phyloP scores from a whole-genome alignment of 2,329 filamentous ascomycete genomes.

The Diplocarpon rosae region DNA sequence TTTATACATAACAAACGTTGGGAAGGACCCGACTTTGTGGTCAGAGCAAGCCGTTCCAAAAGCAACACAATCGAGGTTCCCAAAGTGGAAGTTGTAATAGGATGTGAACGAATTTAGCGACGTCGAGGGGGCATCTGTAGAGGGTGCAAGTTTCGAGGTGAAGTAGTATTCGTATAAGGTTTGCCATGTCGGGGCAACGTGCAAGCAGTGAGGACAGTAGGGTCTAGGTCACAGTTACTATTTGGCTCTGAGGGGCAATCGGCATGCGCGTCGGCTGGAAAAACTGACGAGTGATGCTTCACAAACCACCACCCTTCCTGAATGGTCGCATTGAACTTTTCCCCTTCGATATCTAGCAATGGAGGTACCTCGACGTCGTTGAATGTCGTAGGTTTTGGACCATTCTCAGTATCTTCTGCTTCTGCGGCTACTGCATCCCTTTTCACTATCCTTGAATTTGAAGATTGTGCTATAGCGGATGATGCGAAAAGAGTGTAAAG shows the following conservation, averaged over 20 bases:
- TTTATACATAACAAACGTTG: slow-evolving; percentile 70
- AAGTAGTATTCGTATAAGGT: slow-evolving; percentile 84
- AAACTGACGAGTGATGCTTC: slow-evolving; percentile 27
- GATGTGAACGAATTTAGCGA: slow-evolving; percentile 53
- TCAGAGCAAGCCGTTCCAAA: slow-evolving; percentile 67
- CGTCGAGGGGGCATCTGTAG: slow-evolving; percentile 33
- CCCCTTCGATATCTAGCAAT: slow-evolving; percentile 36
- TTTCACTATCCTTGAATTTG: slow-evolving; percentile 10
- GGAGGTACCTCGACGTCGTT: slow-evolving; percentile 41
- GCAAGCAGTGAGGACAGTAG: slow-evolving; percentile 24
- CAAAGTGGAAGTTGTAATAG: slow-evolving; percentile 87
- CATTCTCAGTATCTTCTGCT: slow-evolving; percentile 22
- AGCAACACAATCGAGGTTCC: slow-evolving; percentile 72
- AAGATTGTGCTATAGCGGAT: slow-evolving; percentile 15
- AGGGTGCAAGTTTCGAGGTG: slow-evolving; percentile 61
- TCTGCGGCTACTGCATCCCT: slow-evolving; percentile 6
- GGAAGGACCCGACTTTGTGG: slow-evolving; percentile 58
- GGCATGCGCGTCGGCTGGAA: background rate
- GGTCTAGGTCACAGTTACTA: slow-evolving; percentile 16
- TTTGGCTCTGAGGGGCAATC: background rate
- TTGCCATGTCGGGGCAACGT: slow-evolving; percentile 74
- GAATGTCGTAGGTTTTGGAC: slow-evolving; percentile 32
- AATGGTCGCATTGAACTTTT: slow-evolving; percentile 30
- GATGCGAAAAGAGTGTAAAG: slow-evolving; percentile 21
- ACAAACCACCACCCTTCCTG: slow-evolving; percentile 28